These are phyloP conservation scores for Eimeria acervulina DNA, from an alignment of 169 alveolate genomes.

Conservation along the genomic window DNA sequence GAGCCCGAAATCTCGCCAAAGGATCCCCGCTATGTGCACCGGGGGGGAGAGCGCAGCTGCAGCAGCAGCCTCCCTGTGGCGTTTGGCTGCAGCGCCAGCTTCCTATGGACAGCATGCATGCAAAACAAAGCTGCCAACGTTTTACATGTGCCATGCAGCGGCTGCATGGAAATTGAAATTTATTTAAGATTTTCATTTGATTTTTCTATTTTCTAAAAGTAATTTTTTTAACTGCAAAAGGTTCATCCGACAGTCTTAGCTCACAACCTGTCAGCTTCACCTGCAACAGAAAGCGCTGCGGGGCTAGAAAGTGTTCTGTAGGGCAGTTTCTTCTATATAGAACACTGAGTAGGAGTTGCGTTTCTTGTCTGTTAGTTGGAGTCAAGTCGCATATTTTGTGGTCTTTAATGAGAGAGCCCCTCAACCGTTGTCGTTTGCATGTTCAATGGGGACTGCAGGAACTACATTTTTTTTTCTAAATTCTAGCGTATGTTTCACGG, in stretches of 20 bases:
- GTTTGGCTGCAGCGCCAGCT: constrained; percentile 42
- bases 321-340: background rate
- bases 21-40: constrained; percentile 24
- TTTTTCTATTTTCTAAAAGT: background rate
- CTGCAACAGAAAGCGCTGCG: background rate
- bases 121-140: background rate
- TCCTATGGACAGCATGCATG: background rate
- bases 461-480: background rate
- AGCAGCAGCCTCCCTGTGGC: constrained; percentile 41
- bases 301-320: background rate
- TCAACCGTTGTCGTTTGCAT: background rate
- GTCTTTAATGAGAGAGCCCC: background rate
- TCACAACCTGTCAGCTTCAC: background rate
- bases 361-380: background rate
- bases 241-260: background rate
- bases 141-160: background rate
- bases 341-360: background rate
- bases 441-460: background rate
- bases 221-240: background rate
- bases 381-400: background rate
- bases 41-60: constrained; percentile 3
- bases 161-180: background rate
- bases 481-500: background rate
- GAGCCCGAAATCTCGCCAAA: constrained; percentile 73
- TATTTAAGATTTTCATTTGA: background rate